Evolutionary conservation across 2,329 filamentous ascomycete species (phyloP), one percentile per base, ranked within the genome.

Genomic region (Cladosporium sp.): DNA sequence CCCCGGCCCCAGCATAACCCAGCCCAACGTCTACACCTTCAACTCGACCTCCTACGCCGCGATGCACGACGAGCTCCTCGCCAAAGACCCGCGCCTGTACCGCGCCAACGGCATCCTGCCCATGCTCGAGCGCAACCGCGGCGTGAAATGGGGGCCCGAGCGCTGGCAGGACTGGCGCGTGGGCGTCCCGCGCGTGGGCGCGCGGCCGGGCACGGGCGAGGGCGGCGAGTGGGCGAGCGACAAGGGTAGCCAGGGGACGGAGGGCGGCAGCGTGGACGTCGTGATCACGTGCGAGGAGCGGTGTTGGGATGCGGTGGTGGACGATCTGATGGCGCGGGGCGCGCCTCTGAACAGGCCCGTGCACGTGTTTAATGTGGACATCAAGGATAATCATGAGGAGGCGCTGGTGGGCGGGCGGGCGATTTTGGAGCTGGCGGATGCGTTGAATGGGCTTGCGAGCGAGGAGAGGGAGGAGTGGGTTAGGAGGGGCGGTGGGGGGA

Each of bases 1-100:
- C 0, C 93, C 93, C 0, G 93, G 93, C 0, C 92, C 93, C 1
- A 87, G 85, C 33, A 93, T 96, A 58, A 86, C 84, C 6, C 89
- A 96, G 68, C 93, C 93, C 46, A 98, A 98, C 68, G 91, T 97
- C 63, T 98, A 97, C 77, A 84, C 89, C 63, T 98, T 98, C 82
- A 97, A 98, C 75, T 89, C 86, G 68, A 95, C 91, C 1, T 95
- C 91, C 11, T 98, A 98, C 72, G 84, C 89, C 64, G 85, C 85
- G 66, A 98, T 98, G 80, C 95, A 93, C 73, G 86, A 89, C 61
- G 92, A 98, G 70, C 82, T 98, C 9, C 81, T 87, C 58, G 71
- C 81, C 34, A 96, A 97, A 64, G 95, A 98, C 66, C 80, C 84
- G 18, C 81, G 89, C 0, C 77, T 98, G 1, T 98, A 98, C 73